A percentile compares a stretch with the other conserved stretches of the same genome.
These are phyloP conservation scores for Xylona heveae DNA, from an alignment of 495 filamentous ascomycete species.

Conservation along the genomic window DNA sequence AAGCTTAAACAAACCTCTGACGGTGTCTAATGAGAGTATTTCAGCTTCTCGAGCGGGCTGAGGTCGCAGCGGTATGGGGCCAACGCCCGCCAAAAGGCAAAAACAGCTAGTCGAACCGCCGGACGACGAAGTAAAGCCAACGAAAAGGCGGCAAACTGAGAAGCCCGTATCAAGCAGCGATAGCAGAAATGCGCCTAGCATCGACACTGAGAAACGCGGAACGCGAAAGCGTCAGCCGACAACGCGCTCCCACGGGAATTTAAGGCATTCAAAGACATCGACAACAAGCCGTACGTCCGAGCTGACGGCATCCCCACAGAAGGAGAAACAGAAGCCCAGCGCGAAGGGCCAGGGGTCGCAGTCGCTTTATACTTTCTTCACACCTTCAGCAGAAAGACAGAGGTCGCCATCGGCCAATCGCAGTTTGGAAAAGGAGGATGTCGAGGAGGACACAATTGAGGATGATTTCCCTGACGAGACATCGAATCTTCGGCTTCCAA, in stretches of 20 bases:
- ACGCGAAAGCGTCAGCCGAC: too few species aligned
- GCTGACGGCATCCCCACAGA: background rate
- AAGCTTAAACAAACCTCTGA: too few species aligned
- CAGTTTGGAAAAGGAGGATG: slow-evolving; percentile 2
- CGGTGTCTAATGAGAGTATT: too few species aligned
- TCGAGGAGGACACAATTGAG: slow-evolving; percentile 20
- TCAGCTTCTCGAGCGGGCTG: too few species aligned
- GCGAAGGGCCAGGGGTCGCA: background rate
- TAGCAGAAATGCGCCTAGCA: slow-evolving; percentile 11
- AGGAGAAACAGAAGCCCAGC: background rate
- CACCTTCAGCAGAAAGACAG: slow-evolving; percentile 1
- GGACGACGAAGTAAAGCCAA: slow-evolving; percentile 16
- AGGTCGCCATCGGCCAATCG: background rate
- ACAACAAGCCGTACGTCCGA: slow-evolving; percentile 3
- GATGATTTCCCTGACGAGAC: slow-evolving; percentile 17
- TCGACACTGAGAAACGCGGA: too few species aligned
- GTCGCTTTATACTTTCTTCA: slow-evolving; percentile 3
- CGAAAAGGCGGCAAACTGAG: slow-evolving; percentile 3
- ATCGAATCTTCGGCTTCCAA: slow-evolving; percentile 10
- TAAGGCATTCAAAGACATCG: background rate
- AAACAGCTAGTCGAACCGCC: slow-evolving; percentile 21
- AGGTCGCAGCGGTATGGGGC: slow-evolving; percentile 12
- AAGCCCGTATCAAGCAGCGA: slow-evolving; percentile 6
- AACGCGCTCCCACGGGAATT: background rate
- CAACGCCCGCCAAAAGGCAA: slow-evolving; percentile 25